Evolutionary conservation across 345 rosid species (phyloP), one percentile per base, ranked within the genome.

Genomic region (Tarenaya hassleriana): DNA sequence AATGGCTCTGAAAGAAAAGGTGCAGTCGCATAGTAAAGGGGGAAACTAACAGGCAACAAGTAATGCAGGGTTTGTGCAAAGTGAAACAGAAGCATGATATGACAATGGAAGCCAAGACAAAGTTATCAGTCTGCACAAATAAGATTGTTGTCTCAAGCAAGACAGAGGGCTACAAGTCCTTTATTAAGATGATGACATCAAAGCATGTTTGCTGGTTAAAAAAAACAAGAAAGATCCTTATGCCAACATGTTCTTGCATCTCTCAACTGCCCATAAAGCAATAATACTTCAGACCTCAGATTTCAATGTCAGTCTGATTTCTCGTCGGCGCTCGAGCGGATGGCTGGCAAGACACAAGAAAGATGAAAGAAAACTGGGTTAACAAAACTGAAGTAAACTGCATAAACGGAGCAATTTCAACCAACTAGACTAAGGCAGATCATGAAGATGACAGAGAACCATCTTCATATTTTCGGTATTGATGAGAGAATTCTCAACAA

Each of bases 301-400:
- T 53, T 50, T 64, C 15, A 57, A 63, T 47, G 29, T 5, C 29
- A 24, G 5, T 24, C 29, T 24, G 2, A 24, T 24, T 24, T 24
- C 29, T 24, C 29, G 3, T 2, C 29, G 15, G 46, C 12, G 58
- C 50, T 58, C n/a, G 63, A 64, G 16, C 63, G 63, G 10, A 57
- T 10, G 38, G 56, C 63, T 64, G 69, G 42, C n/a, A 16, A 49
- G 32, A 16, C 16, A 47, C 31, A 41, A 15, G 6, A 11, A 11
- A 27, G 7, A 11, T 11, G n/a, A 11, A n/a, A n/a, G 16, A 39
- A 35, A 32, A 13, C 12, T 16, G 15, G 29, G 18, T 21, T 0
- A 34, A 20, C 1, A 11, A 7, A 35, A 32, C 46, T 7, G 10
- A 48, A 40, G 24, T 15, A 13, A 16, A 16, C 11, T 4, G 44